Conservation (phyloP, 2,329 filamentous ascomycete genomes). For the Aureobasidium sp. region DNA sequence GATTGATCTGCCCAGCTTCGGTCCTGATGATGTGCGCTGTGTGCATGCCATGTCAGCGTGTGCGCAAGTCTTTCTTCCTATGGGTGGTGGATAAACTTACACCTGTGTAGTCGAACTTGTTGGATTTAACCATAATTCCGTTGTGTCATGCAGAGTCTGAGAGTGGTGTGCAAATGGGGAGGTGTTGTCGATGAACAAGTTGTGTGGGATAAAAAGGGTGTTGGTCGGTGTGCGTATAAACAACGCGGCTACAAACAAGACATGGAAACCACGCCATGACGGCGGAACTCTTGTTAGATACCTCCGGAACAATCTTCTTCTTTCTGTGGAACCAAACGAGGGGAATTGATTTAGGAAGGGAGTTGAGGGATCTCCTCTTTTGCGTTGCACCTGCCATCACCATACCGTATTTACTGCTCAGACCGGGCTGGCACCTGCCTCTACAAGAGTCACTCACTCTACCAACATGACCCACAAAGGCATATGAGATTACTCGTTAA, state of each 20-base stretch:
- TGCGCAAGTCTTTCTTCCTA: neutral
- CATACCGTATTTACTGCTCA: neutral
- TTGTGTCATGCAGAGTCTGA: neutral
- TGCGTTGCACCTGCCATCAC: neutral
- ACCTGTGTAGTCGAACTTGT: constrained; percentile 29
- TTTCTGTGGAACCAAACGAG: neutral
- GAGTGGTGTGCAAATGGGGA: neutral
- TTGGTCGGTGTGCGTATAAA: neutral
- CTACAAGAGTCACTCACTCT: neutral
- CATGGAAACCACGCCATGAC: neutral
- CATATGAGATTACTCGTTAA: neutral
- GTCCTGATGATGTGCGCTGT: constrained; percentile 37
- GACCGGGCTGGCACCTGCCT: neutral
- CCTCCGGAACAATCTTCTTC: neutral
- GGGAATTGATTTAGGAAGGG: neutral
- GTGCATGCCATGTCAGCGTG: neutral
- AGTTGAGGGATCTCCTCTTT: neutral
- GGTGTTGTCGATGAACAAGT: neutral
- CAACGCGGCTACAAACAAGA: constrained; percentile 3
- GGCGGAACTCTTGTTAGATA: neutral
- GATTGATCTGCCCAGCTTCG: constrained; percentile 37
- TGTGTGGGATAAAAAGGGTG: neutral
- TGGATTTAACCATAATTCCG: constrained; percentile 24
- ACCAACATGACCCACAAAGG: neutral
- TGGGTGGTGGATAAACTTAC: neutral